Conservation (phyloP, 2,329 filamentous ascomycete genomes). For the Fusarium hainanense region DNA sequence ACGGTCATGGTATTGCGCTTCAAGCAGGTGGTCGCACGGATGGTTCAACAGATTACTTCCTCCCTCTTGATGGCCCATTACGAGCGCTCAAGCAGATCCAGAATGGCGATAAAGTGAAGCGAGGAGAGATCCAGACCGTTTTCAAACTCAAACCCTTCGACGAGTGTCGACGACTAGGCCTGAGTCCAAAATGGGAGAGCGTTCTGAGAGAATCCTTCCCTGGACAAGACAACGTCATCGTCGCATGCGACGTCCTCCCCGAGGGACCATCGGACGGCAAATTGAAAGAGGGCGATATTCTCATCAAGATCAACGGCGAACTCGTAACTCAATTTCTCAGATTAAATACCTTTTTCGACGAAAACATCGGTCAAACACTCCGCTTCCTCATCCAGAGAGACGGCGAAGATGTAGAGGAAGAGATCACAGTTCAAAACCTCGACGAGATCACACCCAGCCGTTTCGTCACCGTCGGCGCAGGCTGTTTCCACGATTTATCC, state of each 20-base stretch:
- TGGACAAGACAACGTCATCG: constrained; percentile 94
- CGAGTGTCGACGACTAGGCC: constrained; percentile 88
- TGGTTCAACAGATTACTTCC: constrained; percentile 96
- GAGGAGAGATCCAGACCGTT: constrained; percentile 96
- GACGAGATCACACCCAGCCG: constrained; percentile 95
- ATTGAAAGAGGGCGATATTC: constrained; percentile 87
- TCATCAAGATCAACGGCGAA: constrained; percentile 92
- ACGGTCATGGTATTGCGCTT: constrained; percentile 80
- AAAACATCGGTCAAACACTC: constrained; percentile 80
- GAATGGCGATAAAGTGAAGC: constrained; percentile 76
- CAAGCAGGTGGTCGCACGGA: constrained; percentile 95
- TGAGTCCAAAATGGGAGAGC: constrained; percentile 87
- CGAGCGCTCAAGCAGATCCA: constrained; percentile 88
- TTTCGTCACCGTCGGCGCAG: constrained; percentile 93
- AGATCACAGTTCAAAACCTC: constrained; percentile 86
- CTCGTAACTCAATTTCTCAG: constrained; percentile 92
- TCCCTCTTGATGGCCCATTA: constrained; percentile 89
- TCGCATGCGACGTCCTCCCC: constrained; percentile 92
- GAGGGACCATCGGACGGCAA: constrained; percentile 87
- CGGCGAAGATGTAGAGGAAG: constrained; percentile 85
- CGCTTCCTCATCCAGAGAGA: constrained; percentile 87
- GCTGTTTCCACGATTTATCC: constrained; percentile 92
- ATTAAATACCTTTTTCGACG: constrained; percentile 88
- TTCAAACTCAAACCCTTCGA: constrained; percentile 98
- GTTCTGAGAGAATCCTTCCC: constrained; percentile 85